phyloP scores from a whole-genome alignment of 2,329 filamentous ascomycete species.

The Apiospora koreana region DNA sequence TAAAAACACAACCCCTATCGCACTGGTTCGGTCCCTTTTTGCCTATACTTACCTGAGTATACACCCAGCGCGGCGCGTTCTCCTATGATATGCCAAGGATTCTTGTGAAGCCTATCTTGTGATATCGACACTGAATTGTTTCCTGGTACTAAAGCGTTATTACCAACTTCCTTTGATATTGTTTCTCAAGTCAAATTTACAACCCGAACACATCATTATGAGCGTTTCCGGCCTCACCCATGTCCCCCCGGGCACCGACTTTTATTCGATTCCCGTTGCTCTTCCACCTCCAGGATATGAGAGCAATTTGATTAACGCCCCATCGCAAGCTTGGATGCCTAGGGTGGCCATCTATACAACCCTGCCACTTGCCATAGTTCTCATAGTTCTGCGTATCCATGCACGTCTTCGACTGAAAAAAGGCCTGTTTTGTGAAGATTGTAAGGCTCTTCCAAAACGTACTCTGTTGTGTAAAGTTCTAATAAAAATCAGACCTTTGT shows the following conservation, averaged over 20 bases:
- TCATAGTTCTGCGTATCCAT: not conserved
- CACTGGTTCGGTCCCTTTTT: no score
- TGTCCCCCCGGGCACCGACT: not conserved
- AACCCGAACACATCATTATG: no score
- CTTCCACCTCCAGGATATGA: not conserved
- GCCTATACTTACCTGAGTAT: no score
- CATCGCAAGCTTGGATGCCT: not conserved
- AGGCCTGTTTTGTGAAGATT: not conserved
- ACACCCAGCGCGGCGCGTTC: no score
- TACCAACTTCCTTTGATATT: no score
- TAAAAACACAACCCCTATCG: no score
- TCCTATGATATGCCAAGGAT: no score
- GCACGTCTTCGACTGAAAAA: not conserved
- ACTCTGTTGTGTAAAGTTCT: not conserved
- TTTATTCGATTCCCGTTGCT: not conserved
- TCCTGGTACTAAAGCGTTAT: no score
- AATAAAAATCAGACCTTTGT: not conserved
- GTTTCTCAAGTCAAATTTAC: no score
- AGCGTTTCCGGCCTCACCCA: no score
- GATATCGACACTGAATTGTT: no score
- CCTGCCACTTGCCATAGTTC: not conserved
- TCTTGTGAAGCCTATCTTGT: no score
- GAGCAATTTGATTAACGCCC: not conserved
- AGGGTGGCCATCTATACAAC: not conserved
- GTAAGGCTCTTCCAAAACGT: not conserved